Conservation (phyloP, 202 grass and related monocot genomes). For the Digitaria exilis region DNA sequence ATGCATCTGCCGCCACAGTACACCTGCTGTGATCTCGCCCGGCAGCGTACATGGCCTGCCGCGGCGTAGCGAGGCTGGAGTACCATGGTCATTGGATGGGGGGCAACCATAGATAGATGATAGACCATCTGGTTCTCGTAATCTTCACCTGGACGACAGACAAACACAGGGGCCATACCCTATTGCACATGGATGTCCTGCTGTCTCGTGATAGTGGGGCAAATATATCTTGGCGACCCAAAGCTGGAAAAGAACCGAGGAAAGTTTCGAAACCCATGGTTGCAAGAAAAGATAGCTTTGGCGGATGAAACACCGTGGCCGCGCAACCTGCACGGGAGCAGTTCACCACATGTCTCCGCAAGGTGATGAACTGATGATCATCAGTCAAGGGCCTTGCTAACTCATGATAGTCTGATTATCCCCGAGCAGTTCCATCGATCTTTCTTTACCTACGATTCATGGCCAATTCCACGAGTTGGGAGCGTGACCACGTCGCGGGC, state of each 20-base stretch:
- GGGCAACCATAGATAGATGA: background rate
- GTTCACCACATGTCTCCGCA: too few species aligned
- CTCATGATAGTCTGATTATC: too few species aligned
- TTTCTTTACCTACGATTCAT: too few species aligned
- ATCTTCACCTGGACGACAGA: background rate
- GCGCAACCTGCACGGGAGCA: too few species aligned
- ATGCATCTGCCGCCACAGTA: background rate
- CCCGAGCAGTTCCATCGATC: too few species aligned
- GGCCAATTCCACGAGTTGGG: too few species aligned
- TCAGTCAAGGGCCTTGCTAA: too few species aligned
- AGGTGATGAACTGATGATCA: too few species aligned
- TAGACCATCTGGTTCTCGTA: background rate
- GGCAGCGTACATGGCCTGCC: constrained; percentile 35
- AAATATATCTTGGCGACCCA: background rate
- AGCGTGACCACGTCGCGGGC: too few species aligned
- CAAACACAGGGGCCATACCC: background rate
- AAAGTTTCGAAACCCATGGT: too few species aligned
- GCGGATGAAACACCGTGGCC: too few species aligned
- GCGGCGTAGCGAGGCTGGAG: background rate
- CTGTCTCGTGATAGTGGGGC: background rate
- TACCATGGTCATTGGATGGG: too few species aligned
- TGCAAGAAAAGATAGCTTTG: background rate
- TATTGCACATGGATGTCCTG: constrained; percentile 1
- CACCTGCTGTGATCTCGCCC: background rate
- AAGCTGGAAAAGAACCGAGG: background rate